These are phyloP conservation scores for Coniochaeta sp. DNA, from an alignment of 2,329 filamentous ascomycete species.

Conservation along the genomic window DNA sequence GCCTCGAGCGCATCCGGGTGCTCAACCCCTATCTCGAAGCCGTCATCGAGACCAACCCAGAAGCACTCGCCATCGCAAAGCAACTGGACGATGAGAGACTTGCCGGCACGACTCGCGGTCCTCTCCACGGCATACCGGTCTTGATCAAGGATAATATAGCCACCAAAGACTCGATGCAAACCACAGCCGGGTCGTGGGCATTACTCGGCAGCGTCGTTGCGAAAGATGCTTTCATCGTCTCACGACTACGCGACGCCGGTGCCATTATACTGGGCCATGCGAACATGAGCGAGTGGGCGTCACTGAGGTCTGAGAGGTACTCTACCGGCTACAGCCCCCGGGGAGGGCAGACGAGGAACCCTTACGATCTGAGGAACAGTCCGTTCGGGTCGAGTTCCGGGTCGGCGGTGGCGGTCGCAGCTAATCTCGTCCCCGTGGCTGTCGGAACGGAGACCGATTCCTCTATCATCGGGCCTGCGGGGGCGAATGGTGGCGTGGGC, in stretches of 20 bases:
- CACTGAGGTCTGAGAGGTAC: neutral
- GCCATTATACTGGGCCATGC: constrained; percentile 58
- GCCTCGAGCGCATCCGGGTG: neutral
- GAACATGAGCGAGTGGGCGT: constrained; percentile 55
- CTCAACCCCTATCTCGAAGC: neutral
- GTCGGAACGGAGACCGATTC: neutral
- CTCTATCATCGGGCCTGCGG: constrained; percentile 3
- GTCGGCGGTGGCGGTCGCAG: neutral
- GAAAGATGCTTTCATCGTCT: constrained; percentile 30
- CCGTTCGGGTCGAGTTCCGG: neutral
- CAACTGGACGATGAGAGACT: constrained; percentile 43
- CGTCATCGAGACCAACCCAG: constrained; percentile 47
- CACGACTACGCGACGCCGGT: constrained; percentile 51
- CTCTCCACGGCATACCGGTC: constrained; percentile 69
- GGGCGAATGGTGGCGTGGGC: constrained; percentile 1
- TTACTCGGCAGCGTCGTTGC: no score
- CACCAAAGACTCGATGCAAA: constrained; percentile 47
- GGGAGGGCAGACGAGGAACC: neutral
- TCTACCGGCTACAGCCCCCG: neutral
- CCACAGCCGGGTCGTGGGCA: no score
- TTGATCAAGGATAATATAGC: constrained; percentile 69
- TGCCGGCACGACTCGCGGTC: constrained; percentile 49
- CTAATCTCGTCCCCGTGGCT: neutral
- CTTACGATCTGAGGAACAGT: neutral
- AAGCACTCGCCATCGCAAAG: constrained; percentile 54